phyloP scores from a whole-genome alignment of 2,329 filamentous ascomycete genomes.

The Colletotrichum tofieldiae region DNA sequence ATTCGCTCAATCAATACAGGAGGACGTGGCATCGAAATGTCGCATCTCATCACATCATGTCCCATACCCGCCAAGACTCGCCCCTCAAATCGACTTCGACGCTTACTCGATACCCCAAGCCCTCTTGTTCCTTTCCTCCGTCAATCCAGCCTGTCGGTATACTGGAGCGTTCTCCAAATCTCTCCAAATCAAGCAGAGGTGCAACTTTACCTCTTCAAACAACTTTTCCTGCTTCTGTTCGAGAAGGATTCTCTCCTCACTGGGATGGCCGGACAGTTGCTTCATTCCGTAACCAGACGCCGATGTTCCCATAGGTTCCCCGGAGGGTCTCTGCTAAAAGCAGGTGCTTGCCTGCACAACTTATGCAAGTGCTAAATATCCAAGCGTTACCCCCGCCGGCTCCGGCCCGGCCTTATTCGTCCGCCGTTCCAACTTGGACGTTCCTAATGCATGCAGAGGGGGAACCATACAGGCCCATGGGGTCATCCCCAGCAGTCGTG shows the following conservation, averaged over 20 bases:
- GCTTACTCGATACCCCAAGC: background rate
- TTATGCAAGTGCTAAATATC: constrained; percentile 40
- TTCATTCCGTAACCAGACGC: background rate
- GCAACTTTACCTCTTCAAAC: too few species aligned
- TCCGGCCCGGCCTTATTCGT: constrained; percentile 42
- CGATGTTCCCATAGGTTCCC: background rate
- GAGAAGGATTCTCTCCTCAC: background rate
- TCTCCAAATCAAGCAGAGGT: background rate
- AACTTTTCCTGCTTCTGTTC: background rate
- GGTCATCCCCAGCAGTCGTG: constrained; percentile 50
- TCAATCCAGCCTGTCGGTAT: background rate
- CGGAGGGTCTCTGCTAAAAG: constrained; percentile 2
- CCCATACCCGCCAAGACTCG: background rate
- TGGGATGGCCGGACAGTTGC: constrained; percentile 7
- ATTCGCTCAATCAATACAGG: background rate
- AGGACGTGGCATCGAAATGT: background rate
- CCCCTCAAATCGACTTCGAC: constrained; percentile 8
- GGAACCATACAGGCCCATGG: constrained; percentile 40
- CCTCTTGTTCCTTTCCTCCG: background rate
- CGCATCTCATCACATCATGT: constrained; percentile 13
- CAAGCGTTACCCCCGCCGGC: constrained; percentile 33
- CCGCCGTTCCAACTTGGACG: constrained; percentile 22
- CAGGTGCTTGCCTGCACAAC: constrained; percentile 27
- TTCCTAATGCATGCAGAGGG: constrained; percentile 49
- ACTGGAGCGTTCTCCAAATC: background rate